Evolutionary conservation across 805 yeast genomes (phyloP).

Genomic region (Ogataea trehaloabstinens): DNA sequence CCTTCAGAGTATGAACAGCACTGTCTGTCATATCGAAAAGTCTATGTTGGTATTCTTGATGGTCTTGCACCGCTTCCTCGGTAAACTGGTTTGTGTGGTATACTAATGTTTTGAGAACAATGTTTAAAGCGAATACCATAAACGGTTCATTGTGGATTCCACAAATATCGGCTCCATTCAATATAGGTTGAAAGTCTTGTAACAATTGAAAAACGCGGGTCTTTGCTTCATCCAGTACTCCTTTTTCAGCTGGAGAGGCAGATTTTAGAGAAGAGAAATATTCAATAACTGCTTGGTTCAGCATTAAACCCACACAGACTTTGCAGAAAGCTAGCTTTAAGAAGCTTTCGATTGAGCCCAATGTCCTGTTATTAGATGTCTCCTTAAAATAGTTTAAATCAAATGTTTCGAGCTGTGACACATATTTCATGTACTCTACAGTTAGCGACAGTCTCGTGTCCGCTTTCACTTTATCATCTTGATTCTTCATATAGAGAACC

Average conservation of each 20-base stretch:
- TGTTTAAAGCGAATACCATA: neutral
- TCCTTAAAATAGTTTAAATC: neutral
- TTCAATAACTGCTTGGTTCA: constrained; percentile 1
- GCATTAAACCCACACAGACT: neutral
- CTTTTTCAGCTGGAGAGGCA: neutral
- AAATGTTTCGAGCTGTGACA: neutral
- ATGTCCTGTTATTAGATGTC: too few species aligned
- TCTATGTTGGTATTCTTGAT: neutral
- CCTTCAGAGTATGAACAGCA: neutral
- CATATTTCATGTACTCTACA: neutral
- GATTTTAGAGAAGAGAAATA: neutral
- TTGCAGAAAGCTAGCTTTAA: neutral
- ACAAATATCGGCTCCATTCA: neutral
- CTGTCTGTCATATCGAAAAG: neutral
- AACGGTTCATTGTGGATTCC: neutral
- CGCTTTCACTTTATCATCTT: neutral
- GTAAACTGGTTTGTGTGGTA: neutral
- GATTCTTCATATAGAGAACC: neutral
- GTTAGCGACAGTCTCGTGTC: neutral
- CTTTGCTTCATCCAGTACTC: neutral
- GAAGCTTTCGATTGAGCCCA: neutral
- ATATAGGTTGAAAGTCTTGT: neutral
- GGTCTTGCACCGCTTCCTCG: neutral
- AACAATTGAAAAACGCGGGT: neutral
- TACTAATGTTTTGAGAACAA: neutral